Percentiles rank a stretch among this genome's conserved stretches.
Evolutionary conservation across 1,139 yeast species (phyloP).

Genomic region (Hanseniaspora sp.): DNA sequence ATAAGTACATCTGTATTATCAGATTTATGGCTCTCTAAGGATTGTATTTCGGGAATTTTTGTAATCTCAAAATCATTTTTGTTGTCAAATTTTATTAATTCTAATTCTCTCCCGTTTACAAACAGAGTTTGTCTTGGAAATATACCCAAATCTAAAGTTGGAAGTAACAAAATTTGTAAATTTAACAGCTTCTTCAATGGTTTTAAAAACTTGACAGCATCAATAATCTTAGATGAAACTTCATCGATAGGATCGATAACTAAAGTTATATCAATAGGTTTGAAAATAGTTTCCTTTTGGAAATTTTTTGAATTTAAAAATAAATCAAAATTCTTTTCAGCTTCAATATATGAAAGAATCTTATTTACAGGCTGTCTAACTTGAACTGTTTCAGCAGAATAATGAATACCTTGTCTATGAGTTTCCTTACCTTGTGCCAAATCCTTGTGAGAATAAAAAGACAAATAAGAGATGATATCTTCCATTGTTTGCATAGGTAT

Average conservation of each 20-base stretch:
- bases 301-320: slow-evolving; percentile 21
- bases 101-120: slow-evolving; percentile 13
- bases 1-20: not conserved
- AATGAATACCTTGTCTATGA: slow-evolving; percentile 31
- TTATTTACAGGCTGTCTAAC: slow-evolving; percentile 36
- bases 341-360: slow-evolving; percentile 25
- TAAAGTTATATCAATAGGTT: slow-evolving; percentile 42
- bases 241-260: slow-evolving; percentile 66
- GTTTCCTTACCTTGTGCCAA: slow-evolving; percentile 31
- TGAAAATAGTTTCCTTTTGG: slow-evolving; percentile 29
- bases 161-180: slow-evolving; percentile 49
- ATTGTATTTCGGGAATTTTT: slow-evolving; percentile 28
- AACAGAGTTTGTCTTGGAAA: slow-evolving; percentile 51
- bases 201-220: slow-evolving; percentile 37
- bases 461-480: slow-evolving; percentile 34
- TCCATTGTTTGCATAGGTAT: slow-evolving; percentile 31
- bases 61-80: slow-evolving; percentile 16
- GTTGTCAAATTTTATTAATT: not conserved
- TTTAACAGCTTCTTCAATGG: slow-evolving; percentile 34
- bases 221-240: slow-evolving; percentile 49
- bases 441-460: slow-evolving; percentile 33
- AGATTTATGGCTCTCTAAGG: slow-evolving; percentile 19
- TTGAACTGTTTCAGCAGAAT: slow-evolving; percentile 24
- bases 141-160: slow-evolving; percentile 35
- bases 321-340: slow-evolving; percentile 1